Conservation (phyloP, 1,284 basidiomycete genomes). For the Vanrija humicola region DNA sequence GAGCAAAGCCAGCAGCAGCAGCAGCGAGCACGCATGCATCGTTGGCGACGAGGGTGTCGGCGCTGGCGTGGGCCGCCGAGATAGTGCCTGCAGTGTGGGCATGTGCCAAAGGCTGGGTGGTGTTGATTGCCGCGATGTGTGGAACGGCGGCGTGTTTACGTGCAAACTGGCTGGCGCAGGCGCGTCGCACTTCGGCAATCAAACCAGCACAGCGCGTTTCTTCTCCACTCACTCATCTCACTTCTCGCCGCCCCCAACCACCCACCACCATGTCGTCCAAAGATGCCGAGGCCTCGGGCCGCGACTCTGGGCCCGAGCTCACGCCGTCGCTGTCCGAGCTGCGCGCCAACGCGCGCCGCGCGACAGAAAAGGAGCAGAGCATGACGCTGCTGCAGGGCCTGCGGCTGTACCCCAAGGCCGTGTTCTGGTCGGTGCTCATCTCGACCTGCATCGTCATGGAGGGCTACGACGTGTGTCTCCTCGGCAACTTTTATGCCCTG, state of each 20-base stretch:
- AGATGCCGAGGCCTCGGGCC: neutral
- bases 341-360: conserved; percentile 8
- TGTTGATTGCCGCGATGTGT: neutral
- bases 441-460: conserved; percentile 53
- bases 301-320: neutral
- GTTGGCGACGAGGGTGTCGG: too few relatives aligned
- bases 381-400: conserved; percentile 46
- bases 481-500: conserved; percentile 46
- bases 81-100: too few relatives aligned
- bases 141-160: neutral
- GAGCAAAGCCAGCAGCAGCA: too few relatives aligned
- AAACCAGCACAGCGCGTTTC: too few relatives aligned
- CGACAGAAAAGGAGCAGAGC: conserved; percentile 42
- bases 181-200: too few relatives aligned
- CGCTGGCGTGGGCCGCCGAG: too few relatives aligned
- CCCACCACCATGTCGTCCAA: neutral
- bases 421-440: conserved; percentile 50
- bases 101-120: neutral
- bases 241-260: neutral
- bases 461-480: conserved; percentile 44
- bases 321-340: conserved; percentile 3
- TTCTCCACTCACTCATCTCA: neutral
- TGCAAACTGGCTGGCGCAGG: too few relatives aligned
- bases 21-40: too few relatives aligned
- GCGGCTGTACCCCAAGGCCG: conserved; percentile 50